phyloP scores from a whole-genome alignment of 2,329 filamentous ascomycete genomes.

The Scedosporium aurantiacum region DNA sequence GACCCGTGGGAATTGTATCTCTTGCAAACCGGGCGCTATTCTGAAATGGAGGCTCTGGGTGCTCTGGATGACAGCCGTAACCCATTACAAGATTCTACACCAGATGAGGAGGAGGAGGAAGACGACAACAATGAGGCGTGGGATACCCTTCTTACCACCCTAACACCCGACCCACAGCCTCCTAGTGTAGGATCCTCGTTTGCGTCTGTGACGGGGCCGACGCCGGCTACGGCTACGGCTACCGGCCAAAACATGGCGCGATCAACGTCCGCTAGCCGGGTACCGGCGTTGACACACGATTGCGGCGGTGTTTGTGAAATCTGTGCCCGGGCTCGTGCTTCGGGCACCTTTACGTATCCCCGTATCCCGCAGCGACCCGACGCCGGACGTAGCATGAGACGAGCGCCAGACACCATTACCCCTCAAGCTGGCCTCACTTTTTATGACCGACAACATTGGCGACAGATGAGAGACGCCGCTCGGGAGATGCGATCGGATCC shows the following conservation, averaged over 20 bases:
- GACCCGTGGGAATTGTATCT: constrained; percentile 2
- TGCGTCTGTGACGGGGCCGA: constrained; percentile 38
- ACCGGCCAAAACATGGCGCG: constrained; percentile 10
- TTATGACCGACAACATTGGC: not conserved
- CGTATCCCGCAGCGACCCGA: constrained; percentile 5
- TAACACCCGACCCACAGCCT: constrained; percentile 70
- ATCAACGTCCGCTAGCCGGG: not conserved
- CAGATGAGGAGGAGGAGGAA: not conserved
- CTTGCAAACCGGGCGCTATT: not conserved
- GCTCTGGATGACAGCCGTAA: constrained; percentile 79
- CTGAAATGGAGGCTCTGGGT: constrained; percentile 28
- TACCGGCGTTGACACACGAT: not conserved
- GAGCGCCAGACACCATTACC: constrained; percentile 5
- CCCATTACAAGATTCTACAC: constrained; percentile 22
- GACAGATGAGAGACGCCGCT: not conserved
- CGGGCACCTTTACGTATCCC: constrained; percentile 1
- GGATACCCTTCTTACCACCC: constrained; percentile 70
- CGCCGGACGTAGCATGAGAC: constrained; percentile 8
- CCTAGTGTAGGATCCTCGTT: constrained; percentile 79
- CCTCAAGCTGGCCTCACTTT: not conserved
- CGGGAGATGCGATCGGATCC: not conserved
- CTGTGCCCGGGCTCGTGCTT: not conserved
- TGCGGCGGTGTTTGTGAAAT: not conserved
- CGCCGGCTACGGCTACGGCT: constrained; percentile 21
- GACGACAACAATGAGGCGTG: constrained; percentile 52